phyloP scores from a whole-genome alignment of 2,329 filamentous ascomycete species.

The Pyrenophora graminea region DNA sequence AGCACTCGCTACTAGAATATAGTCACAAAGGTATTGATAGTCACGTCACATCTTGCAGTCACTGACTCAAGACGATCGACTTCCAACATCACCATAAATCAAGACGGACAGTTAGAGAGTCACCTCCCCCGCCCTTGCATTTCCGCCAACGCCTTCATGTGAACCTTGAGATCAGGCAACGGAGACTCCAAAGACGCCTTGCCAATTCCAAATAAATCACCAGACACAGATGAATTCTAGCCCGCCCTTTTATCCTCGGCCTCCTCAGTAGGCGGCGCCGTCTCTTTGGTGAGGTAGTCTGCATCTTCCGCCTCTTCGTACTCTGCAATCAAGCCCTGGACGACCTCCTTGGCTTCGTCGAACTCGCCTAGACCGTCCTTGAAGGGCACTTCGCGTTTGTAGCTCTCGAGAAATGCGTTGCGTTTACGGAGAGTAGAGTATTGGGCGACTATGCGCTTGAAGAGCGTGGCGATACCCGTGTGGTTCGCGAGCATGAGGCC shows the following conservation, averaged over 20 bases:
- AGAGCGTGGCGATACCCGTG: slow-evolving; percentile 94
- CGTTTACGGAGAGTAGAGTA: slow-evolving; percentile 95
- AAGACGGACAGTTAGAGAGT: background rate
- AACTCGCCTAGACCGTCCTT: slow-evolving; percentile 91
- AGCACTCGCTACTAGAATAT: background rate
- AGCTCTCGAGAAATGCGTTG: slow-evolving; percentile 93
- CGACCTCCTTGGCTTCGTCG: slow-evolving; percentile 90
- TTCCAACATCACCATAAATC: background rate
- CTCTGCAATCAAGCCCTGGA: slow-evolving; percentile 86
- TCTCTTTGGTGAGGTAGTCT: slow-evolving; percentile 81
- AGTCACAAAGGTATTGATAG: too few species aligned
- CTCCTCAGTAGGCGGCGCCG: slow-evolving; percentile 49
- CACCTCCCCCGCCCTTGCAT: background rate
- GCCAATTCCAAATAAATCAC: background rate
- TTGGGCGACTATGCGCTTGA: slow-evolving; percentile 89
- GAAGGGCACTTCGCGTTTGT: slow-evolving; percentile 95
- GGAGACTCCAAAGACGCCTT: slow-evolving; percentile 8
- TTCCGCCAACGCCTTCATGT: slow-evolving; percentile 3
- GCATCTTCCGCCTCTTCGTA: slow-evolving; percentile 94
- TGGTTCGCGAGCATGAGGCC: slow-evolving; percentile 98
- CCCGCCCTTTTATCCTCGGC: slow-evolving; percentile 39
- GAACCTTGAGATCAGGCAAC: background rate
- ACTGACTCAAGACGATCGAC: background rate
- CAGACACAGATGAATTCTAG: slow-evolving; percentile 2
- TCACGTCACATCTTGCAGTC: background rate